phyloP scores from a whole-genome alignment of 495 filamentous ascomycete genomes.

The Collariella sp. region DNA sequence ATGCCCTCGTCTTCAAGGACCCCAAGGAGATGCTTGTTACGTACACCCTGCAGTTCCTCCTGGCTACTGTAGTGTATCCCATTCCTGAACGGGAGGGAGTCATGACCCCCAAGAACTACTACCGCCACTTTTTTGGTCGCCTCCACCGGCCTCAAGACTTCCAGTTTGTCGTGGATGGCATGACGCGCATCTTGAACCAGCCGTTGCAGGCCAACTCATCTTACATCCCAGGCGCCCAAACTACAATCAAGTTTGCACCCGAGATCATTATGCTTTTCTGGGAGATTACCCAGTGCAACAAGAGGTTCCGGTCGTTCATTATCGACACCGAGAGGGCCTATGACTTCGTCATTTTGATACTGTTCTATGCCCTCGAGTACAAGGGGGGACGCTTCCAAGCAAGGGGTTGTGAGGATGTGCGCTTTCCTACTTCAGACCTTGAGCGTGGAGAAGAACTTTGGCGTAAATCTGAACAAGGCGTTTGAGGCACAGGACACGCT shows the following conservation, averaged over 20 bases:
- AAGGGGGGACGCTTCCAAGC: conserved; percentile 77
- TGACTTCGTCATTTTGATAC: conserved; percentile 82
- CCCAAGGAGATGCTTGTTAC: conserved; percentile 87
- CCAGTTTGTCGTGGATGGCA: conserved; percentile 93
- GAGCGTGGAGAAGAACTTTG: conserved; percentile 88
- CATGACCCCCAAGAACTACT: conserved; percentile 68
- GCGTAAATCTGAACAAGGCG: conserved; percentile 75
- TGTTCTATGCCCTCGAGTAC: conserved; percentile 89
- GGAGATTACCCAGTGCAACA: conserved; percentile 97
- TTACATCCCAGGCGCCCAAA: conserved; percentile 82
- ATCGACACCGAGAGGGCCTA: conserved; percentile 90
- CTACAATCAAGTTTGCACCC: conserved; percentile 75
- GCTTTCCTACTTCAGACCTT: conserved; percentile 93
- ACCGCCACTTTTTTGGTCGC: conserved; percentile 83
- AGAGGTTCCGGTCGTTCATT: conserved; percentile 92
- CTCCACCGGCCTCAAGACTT: conserved; percentile 94
- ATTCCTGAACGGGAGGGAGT: conserved; percentile 67
- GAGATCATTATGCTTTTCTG: conserved; percentile 98
- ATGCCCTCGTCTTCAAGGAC: conserved; percentile 88
- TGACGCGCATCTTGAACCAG: conserved; percentile 88
- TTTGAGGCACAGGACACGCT: conserved; percentile 88
- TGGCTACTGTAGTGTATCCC: conserved; percentile 81
- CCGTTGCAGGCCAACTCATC: conserved; percentile 80
- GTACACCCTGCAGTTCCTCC: conserved; percentile 83
- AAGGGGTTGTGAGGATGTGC: conserved; percentile 92